Evolutionary conservation across 2,329 filamentous ascomycete species (phyloP).

Genomic region (Colletotrichum liaoningense): DNA sequence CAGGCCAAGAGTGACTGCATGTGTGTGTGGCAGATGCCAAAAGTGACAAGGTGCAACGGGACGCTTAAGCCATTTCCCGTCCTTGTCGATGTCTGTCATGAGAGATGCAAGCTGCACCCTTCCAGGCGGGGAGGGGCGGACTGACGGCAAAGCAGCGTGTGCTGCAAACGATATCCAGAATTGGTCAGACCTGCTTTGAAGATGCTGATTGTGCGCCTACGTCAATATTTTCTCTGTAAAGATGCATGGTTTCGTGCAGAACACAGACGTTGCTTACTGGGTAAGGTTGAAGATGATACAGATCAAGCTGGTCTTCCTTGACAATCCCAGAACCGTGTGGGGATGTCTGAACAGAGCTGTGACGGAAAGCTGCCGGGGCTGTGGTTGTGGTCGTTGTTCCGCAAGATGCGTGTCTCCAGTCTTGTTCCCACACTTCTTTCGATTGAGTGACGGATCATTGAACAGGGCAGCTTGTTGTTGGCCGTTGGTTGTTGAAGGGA

Average conservation of each 20-base stretch:
- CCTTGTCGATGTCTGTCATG: not conserved
- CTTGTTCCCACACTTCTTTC: not conserved
- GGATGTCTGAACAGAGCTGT: not conserved
- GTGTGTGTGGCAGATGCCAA: slow-evolving; percentile 2
- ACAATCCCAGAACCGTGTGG: not conserved
- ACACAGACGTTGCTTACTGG: not conserved
- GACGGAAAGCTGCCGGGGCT: not conserved
- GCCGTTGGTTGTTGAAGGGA: not conserved
- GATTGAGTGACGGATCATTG: not conserved
- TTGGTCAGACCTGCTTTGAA: not conserved
- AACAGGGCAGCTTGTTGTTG: not conserved
- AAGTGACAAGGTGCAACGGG: not conserved
- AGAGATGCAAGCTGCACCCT: not conserved
- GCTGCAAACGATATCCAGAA: slow-evolving; percentile 22
- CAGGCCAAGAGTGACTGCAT: not conserved
- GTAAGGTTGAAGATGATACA: not conserved
- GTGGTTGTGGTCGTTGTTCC: not conserved
- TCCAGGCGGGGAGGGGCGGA: not conserved
- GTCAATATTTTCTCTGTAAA: no score
- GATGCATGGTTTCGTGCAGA: not conserved
- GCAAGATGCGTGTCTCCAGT: not conserved
- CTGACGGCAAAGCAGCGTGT: slow-evolving; percentile 5
- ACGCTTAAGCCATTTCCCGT: slow-evolving; percentile 3
- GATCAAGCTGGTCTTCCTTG: not conserved
- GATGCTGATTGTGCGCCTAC: no score